Conservation (phyloP, 805 yeast genomes). For the Starmerella floris region DNA sequence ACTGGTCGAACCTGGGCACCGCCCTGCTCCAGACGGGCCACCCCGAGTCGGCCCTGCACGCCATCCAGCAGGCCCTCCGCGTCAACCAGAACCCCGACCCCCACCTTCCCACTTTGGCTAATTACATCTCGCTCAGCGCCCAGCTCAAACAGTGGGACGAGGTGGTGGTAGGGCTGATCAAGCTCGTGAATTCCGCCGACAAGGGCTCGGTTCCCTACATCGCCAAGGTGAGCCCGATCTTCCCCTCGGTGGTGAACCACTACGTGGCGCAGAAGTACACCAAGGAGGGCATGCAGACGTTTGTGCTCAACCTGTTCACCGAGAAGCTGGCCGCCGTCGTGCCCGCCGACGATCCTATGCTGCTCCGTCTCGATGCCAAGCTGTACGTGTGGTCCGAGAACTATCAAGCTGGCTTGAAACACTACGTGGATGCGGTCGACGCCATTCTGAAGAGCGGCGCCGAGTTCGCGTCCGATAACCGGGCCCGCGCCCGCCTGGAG, state of each 20-base stretch:
- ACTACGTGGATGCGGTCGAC: constrained; percentile 69
- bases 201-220: constrained; percentile 45
- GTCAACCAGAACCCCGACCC: constrained; percentile 45
- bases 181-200: constrained; percentile 44
- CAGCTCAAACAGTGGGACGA: constrained; percentile 81
- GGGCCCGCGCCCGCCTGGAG: constrained; percentile 4
- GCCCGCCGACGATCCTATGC: constrained; percentile 42
- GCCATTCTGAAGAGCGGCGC: background rate
- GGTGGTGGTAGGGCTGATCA: constrained; percentile 60
- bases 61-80: constrained; percentile 66
- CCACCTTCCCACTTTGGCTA: constrained; percentile 87
- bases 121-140: constrained; percentile 68
- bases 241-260: constrained; percentile 11
- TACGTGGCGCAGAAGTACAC: constrained; percentile 2
- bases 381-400: constrained; percentile 75
- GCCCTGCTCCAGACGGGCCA: constrained; percentile 55
- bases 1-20: constrained; percentile 88
- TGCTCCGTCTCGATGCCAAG: constrained; percentile 74
- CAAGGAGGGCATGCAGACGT: constrained; percentile 4
- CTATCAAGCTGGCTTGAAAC: constrained; percentile 80
- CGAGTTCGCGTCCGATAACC: background rate
- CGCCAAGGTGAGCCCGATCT: constrained; percentile 21
- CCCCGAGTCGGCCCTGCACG: constrained; percentile 66
- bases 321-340: constrained; percentile 53
- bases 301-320: constrained; percentile 32